Evolutionary conservation across 441 rosid genomes (phyloP).

Genomic region (Adansonia gregorii): DNA sequence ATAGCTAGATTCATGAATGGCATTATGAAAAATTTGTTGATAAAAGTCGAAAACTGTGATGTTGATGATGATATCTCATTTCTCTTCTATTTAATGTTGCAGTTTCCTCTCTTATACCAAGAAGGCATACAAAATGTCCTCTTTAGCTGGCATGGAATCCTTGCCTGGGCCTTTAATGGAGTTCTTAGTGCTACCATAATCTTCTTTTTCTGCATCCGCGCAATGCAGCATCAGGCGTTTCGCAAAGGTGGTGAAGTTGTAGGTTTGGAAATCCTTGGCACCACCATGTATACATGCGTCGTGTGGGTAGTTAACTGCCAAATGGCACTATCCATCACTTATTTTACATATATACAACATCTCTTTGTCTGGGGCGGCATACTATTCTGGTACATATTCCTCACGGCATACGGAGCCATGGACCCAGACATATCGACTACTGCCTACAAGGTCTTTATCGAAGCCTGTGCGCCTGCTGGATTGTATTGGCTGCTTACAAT

Average conservation of each 20-base stretch:
- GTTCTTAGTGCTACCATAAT: constrained; percentile 53
- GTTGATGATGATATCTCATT: constrained; percentile 10
- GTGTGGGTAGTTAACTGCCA: constrained; percentile 94
- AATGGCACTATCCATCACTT: constrained; percentile 79
- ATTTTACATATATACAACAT: constrained; percentile 89
- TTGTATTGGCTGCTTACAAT: constrained; percentile 74
- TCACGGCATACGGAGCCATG: constrained; percentile 80
- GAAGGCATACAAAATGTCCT: constrained; percentile 89
- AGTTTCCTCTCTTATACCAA: constrained; percentile 94
- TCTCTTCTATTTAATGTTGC: constrained; percentile 19
- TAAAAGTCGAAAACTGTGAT: neutral
- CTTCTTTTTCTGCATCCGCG: constrained; percentile 77
- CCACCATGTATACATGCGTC: constrained; percentile 83
- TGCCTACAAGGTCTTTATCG: constrained; percentile 81
- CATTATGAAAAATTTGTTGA: neutral
- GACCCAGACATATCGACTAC: constrained; percentile 65
- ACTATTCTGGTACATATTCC: constrained; percentile 77
- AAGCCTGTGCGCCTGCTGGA: constrained; percentile 87
- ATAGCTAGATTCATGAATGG: neutral
- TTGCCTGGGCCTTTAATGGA: constrained; percentile 86
- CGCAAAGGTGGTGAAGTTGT: constrained; percentile 77
- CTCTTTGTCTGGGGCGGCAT: constrained; percentile 92
- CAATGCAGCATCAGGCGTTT: constrained; percentile 74
- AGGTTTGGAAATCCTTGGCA: constrained; percentile 72
- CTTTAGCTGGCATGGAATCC: constrained; percentile 78